Conservation (phyloP, 495 filamentous ascomycete genomes). For the Pyrenula aspistea region DNA sequence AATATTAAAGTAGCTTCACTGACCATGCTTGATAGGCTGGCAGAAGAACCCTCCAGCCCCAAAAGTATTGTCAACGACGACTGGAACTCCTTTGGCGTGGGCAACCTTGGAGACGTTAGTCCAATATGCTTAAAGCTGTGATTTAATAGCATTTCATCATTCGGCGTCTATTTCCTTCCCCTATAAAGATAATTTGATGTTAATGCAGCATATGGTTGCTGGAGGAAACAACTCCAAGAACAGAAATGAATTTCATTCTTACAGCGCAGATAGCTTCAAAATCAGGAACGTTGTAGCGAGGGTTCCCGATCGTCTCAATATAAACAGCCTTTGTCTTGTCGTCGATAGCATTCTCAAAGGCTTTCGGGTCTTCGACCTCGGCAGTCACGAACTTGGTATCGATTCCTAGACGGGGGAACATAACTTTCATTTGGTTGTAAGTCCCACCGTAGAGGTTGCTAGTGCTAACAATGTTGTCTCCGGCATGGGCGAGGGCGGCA, state of each 20-base stretch:
- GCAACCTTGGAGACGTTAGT: conserved; percentile 39
- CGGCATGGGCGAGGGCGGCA: conserved; percentile 65
- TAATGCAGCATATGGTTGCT: no score
- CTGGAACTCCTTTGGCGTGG: conserved; percentile 68
- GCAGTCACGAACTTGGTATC: conserved; percentile 67
- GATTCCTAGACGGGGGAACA: conserved; percentile 78
- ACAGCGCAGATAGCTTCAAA: conserved; percentile 60
- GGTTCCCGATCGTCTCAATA: conserved; percentile 92
- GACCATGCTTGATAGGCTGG: conserved; percentile 79
- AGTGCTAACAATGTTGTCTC: conserved; percentile 93
- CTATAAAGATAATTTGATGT: no score
- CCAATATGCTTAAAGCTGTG: no score
- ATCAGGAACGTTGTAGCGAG: conserved; percentile 86
- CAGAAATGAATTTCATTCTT: neutral
- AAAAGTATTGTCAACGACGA: conserved; percentile 96
- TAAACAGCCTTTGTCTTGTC: conserved; percentile 96
- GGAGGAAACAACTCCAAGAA: no score
- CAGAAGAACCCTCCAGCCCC: conserved; percentile 89
- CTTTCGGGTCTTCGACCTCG: conserved; percentile 54
- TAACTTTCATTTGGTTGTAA: conserved; percentile 96
- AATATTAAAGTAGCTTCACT: conserved; percentile 3
- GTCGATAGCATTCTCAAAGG: conserved; percentile 79
- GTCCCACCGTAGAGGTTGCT: conserved; percentile 93
- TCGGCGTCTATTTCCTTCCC: no score
- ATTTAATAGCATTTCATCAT: no score